These are phyloP conservation scores for Gleditsia sinensis DNA, from an alignment of 306 rosid species.

Conservation along the genomic window DNA sequence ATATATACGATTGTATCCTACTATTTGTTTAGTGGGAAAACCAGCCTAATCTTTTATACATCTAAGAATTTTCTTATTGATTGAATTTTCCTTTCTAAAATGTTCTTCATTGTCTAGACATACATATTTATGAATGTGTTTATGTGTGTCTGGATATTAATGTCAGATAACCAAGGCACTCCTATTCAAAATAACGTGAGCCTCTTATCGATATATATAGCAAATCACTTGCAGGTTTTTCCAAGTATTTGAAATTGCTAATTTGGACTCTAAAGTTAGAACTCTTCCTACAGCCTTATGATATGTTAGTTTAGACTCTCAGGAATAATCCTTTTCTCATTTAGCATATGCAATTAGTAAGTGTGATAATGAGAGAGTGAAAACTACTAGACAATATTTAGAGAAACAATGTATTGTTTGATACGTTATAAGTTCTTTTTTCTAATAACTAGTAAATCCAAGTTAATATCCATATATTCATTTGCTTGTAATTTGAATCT, in stretches of 20 bases:
- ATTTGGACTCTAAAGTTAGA: neutral
- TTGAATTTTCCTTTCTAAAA: neutral
- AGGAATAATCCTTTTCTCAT: neutral
- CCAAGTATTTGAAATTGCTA: neutral
- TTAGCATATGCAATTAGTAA: too few relatives aligned
- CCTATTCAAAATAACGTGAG: slow-evolving; percentile 2
- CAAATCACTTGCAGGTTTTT: neutral
- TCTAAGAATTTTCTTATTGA: too few relatives aligned
- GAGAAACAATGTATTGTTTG: neutral
- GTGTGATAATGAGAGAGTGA: neutral
- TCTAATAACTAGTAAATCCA: too few relatives aligned
- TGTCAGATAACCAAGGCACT: neutral
- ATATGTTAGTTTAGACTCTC: neutral
- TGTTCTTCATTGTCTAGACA: neutral
- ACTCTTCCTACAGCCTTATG: neutral
- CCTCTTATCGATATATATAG: too few relatives aligned
- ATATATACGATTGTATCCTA: too few relatives aligned
- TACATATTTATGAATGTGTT: neutral
- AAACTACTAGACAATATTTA: neutral
- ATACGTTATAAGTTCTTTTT: too few relatives aligned
- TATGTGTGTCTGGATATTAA: neutral
- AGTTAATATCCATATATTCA: neutral
- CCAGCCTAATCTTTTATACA: slow-evolving; percentile 3
- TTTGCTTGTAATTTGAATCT: neutral
- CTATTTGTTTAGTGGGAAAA: slow-evolving; percentile 11